A percentile compares a stretch with the other conserved stretches of the same genome.
Conservation (phyloP, 2,329 filamentous ascomycete species). For the Fusarium chuoi region DNA sequence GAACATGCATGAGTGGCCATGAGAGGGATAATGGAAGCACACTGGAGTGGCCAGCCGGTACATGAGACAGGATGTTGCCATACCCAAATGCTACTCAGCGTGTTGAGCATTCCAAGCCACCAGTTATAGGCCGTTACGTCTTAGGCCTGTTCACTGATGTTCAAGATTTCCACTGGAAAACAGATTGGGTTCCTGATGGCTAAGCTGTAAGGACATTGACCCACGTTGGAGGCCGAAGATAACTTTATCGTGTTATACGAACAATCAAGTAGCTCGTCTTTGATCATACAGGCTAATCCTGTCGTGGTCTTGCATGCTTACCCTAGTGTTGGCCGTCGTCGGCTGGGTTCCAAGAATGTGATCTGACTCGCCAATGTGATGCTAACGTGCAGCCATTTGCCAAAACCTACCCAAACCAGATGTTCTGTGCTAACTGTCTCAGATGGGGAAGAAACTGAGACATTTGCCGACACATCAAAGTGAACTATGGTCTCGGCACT, state of each 20-base stretch:
- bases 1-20: conserved; percentile 13
- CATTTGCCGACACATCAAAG: not conserved
- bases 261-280: conserved; percentile 11
- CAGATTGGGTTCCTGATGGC: not conserved
- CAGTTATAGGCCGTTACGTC: not conserved
- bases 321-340: conserved; percentile 29
- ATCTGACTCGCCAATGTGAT: conserved; percentile 22
- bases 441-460: not conserved
- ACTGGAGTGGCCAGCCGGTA: not conserved
- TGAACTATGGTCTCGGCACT: conserved; percentile 12
- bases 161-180: not conserved
- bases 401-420: conserved; percentile 7
- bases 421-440: not conserved
- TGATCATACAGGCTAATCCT: conserved; percentile 28
- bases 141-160: not conserved
- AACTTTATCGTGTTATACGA: not conserved
- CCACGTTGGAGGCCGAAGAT: not conserved
- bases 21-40: not conserved
- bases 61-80: conserved; percentile 2
- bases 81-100: not conserved
- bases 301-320: conserved; percentile 32
- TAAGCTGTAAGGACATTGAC: not conserved
- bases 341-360: conserved; percentile 3
- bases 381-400: conserved; percentile 20
- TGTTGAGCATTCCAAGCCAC: conserved; percentile 18